Evolutionary conservation across 148 eudicot genomes (phyloP).

Genomic region (Persicaria maculosa): DNA sequence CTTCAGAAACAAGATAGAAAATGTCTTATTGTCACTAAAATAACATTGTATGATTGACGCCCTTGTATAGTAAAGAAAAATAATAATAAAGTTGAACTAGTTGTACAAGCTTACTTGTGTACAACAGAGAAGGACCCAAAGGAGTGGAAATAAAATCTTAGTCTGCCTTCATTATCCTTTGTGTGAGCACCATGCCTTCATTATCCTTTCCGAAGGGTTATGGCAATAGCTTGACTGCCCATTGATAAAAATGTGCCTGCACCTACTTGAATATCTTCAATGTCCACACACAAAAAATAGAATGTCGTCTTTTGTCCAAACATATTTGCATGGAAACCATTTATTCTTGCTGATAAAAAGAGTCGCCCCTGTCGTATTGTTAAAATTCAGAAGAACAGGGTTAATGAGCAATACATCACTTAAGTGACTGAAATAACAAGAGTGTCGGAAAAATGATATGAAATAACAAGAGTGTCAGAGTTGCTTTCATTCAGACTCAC

Average conservation of each 20-base stretch:
- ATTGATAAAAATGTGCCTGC: conserved; percentile 80
- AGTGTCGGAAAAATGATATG: neutral
- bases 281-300: conserved; percentile 92
- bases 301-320: conserved; percentile 93
- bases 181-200: conserved; percentile 89
- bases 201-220: conserved; percentile 75
- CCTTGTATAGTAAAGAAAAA: neutral
- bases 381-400: neutral
- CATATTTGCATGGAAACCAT: conserved; percentile 81
- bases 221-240: conserved; percentile 82
- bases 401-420: neutral
- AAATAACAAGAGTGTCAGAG: too few relatives aligned
- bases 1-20: neutral
- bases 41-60: neutral
- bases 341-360: conserved; percentile 84
- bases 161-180: conserved; percentile 81
- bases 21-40: neutral
- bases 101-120: conserved; percentile 45
- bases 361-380: conserved; percentile 69
- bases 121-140: conserved; percentile 79
- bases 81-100: neutral
- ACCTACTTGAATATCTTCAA: conserved; percentile 79
- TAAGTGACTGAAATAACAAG: neutral
- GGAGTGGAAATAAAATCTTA: conserved; percentile 81
- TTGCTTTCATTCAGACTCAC: too few relatives aligned